These are phyloP conservation scores for Daedaleopsis sinensis DNA, from an alignment of 768 basidiomycete genomes.

Conservation along the genomic window DNA sequence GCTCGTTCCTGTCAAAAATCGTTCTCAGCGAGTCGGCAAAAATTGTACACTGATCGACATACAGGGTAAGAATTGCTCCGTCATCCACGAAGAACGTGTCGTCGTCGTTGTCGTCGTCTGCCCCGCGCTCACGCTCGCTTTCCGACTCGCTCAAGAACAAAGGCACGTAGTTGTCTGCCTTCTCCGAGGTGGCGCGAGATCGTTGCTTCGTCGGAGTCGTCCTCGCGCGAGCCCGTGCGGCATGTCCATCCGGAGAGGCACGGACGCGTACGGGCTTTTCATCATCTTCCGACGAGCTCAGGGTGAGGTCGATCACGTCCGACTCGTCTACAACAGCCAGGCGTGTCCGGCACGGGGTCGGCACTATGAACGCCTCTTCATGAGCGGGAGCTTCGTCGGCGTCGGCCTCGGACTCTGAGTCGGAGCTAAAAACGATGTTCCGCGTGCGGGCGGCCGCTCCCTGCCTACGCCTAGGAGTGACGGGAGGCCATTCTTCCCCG, in stretches of 20 bases:
- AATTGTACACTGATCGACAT: not conserved
- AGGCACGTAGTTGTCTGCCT: conserved; percentile 1
- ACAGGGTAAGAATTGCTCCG: conserved; percentile 35
- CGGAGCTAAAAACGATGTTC: conserved; percentile 10
- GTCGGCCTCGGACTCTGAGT: conserved; percentile 4
- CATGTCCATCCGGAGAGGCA: not conserved
- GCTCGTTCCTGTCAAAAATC: conserved; percentile 44
- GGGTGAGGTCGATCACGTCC: conserved; percentile 21
- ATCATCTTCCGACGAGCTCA: conserved; percentile 15
- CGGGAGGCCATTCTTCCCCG: not conserved
- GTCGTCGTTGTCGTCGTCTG: not conserved
- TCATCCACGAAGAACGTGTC: conserved; percentile 28
- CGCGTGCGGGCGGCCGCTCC: conserved; percentile 6
- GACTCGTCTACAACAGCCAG: conserved; percentile 1
- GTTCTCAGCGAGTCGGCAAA: conserved; percentile 36
- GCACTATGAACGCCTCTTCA: not conserved
- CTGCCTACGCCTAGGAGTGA: not conserved
- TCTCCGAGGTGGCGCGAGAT: not conserved
- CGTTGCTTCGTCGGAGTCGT: not conserved
- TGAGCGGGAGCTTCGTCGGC: conserved; percentile 34
- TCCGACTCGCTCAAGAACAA: conserved; percentile 29
- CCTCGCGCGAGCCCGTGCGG: not conserved
- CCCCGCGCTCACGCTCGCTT: conserved; percentile 24
- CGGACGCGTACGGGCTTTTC: conserved; percentile 1
- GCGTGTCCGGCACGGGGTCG: not conserved